These are phyloP conservation scores for Irpex sp. DNA, from an alignment of 1,284 basidiomycete genomes.

Conservation along the genomic window DNA sequence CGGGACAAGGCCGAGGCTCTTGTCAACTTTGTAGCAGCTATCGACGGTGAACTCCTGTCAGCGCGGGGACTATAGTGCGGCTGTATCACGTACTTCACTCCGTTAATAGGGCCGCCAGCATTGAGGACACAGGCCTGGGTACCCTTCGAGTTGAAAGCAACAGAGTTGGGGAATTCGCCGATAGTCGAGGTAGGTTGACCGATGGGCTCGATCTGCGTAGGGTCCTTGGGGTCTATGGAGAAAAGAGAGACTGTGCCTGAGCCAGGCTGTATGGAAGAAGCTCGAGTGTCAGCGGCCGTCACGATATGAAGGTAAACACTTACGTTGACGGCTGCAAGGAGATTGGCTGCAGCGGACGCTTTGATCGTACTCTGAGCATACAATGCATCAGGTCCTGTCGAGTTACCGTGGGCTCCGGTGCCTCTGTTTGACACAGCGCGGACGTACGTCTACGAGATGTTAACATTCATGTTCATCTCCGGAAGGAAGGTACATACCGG, in stretches of 20 bases:
- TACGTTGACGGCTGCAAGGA: not conserved
- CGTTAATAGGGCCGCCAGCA: constrained; percentile 39
- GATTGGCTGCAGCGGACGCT: not conserved
- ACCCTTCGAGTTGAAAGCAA: not conserved
- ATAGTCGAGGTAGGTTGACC: not conserved
- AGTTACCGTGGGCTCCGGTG: not conserved
- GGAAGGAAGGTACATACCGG: not conserved
- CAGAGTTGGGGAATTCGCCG: not conserved
- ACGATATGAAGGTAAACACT: not conserved
- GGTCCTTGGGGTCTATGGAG: not conserved
- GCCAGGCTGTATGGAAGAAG: not conserved
- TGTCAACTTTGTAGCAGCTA: constrained; percentile 43
- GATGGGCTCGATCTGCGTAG: not conserved
- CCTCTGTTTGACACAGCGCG: not conserved
- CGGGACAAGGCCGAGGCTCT: constrained; percentile 34
- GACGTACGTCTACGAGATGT: not conserved
- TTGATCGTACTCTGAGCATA: not conserved
- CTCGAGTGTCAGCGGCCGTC: no score
- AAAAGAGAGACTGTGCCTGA: not conserved
- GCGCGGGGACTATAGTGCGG: not conserved
- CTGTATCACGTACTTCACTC: constrained; percentile 34
- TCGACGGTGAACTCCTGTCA: constrained; percentile 1
- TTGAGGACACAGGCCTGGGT: constrained; percentile 37
- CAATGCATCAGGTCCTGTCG: not conserved
- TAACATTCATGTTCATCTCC: not conserved